phyloP scores from a whole-genome alignment of 2,329 filamentous ascomycete genomes.

The Periconia macrospinosa region DNA sequence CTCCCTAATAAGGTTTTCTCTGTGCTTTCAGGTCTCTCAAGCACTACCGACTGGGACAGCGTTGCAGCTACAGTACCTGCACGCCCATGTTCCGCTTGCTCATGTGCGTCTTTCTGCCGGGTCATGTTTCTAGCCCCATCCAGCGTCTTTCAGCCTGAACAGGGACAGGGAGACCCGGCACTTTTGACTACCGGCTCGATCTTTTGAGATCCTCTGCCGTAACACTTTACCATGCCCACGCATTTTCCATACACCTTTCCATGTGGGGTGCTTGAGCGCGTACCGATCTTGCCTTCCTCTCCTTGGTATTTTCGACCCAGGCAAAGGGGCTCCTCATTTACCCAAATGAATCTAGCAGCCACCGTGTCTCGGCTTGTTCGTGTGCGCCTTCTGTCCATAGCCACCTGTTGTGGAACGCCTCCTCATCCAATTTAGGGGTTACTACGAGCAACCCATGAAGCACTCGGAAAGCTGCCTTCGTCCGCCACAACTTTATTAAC shows the following conservation, averaged over 20 bases:
- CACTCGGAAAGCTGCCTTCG: background rate
- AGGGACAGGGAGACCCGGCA: background rate
- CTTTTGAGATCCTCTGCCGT: background rate
- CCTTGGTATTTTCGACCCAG: conserved; percentile 10
- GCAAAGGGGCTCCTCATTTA: conserved; percentile 20
- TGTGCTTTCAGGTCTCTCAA: too few species aligned
- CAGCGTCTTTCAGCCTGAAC: conserved; percentile 14
- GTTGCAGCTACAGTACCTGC: too few species aligned
- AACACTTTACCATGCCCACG: background rate
- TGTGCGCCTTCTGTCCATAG: background rate
- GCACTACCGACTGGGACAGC: too few species aligned
- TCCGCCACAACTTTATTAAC: background rate
- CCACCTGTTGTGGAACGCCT: background rate
- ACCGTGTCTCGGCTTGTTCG: background rate
- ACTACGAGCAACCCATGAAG: background rate
- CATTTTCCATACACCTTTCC: conserved; percentile 9
- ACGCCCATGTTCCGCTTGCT: too few species aligned
- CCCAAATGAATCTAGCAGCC: conserved; percentile 20
- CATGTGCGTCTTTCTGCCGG: too few species aligned
- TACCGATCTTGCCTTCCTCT: background rate
- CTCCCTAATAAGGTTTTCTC: too few species aligned
- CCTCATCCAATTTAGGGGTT: background rate
- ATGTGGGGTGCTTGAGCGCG: conserved; percentile 19
- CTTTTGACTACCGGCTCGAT: conserved; percentile 8
- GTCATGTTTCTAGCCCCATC: background rate